These are phyloP conservation scores for Pestalotiopsis sp. DNA, from an alignment of 2,329 filamentous ascomycete genomes.

Conservation along the genomic window DNA sequence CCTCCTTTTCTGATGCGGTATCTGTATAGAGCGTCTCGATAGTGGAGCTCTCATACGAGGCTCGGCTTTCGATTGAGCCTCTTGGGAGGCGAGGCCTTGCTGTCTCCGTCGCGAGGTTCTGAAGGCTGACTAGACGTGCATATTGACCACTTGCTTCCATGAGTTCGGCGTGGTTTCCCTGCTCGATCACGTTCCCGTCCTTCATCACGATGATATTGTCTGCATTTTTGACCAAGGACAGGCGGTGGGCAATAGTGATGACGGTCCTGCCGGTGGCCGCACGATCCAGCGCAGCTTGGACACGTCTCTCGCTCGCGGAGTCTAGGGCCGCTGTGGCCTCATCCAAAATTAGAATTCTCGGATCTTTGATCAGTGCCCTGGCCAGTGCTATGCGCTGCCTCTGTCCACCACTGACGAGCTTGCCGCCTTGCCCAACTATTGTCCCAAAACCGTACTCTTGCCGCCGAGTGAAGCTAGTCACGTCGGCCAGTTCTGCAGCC, in stretches of 20 bases:
- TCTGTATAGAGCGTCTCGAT: slow-evolving; percentile 19
- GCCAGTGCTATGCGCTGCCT: slow-evolving; percentile 69
- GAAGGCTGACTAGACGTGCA: slow-evolving; percentile 65
- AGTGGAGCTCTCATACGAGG: slow-evolving; percentile 33
- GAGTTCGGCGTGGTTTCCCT: slow-evolving; percentile 1
- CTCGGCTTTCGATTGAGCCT: slow-evolving; percentile 30
- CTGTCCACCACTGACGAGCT: slow-evolving; percentile 69
- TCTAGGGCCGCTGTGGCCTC: slow-evolving; percentile 65
- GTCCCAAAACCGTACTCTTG: slow-evolving; percentile 58
- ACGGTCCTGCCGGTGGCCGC: slow-evolving; percentile 30
- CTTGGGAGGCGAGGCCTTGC: not conserved
- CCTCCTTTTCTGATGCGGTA: not conserved
- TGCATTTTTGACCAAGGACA: not conserved
- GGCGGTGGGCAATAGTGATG: slow-evolving; percentile 10
- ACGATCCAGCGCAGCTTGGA: slow-evolving; percentile 58
- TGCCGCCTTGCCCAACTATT: slow-evolving; percentile 65
- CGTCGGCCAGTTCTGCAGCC: slow-evolving; percentile 56
- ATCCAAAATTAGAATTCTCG: slow-evolving; percentile 67
- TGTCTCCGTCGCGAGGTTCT: slow-evolving; percentile 49
- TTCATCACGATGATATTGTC: slow-evolving; percentile 11
- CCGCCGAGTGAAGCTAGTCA: slow-evolving; percentile 37
- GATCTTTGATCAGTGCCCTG: slow-evolving; percentile 64
- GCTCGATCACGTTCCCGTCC: not conserved
- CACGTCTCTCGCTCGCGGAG: slow-evolving; percentile 47
- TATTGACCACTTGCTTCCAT: slow-evolving; percentile 43